Evolutionary conservation across 2,329 filamentous ascomycete species (phyloP), one percentile per base, ranked within the genome.

Genomic region (Aspergillus sp.): DNA sequence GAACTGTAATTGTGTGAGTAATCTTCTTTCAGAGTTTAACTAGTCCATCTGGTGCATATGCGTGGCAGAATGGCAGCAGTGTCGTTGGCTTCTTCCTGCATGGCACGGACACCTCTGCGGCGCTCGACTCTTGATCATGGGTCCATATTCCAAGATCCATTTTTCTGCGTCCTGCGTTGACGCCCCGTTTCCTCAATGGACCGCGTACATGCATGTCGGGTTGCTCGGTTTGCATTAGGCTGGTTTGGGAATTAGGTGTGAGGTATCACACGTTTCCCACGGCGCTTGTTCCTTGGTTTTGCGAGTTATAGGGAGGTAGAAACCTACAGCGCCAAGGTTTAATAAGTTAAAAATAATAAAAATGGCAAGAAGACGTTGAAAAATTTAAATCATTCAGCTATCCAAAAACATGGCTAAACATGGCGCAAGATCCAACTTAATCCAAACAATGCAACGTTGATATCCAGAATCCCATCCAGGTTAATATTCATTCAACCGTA

Each of bases 401-500:
- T 3, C 9, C n/a, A 40, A 24, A 20, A 20, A 20, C 20, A 20
- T 20, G 20, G 20, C 20, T 20, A 20, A 20, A 8, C 30, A 48
- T 37, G 13, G 12, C 22, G 5, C 13, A 55, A 42, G 22, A 51
- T 41, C 42, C 27, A 30, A 30, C 27, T 34, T 49, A 19, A 46
- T 45, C 30, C 22, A 46, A 58, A 7, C 41, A 37, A 54, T 20
- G 19, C 27, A 50, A 20, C 12, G 27, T 20, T 9, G 22, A 46
- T 17, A 46, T 48, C 19, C 30, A 48, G 11, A 51, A 24, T 19
- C 4, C 39, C 17, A 49, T 46, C 44, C 17, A 20, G 11, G 39
- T 66, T 57, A 80, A 65, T 79, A 80, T 45, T 81, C 78, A 61
- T 74, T 78, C 57, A 80, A 68, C 61, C 76, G 73, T 55, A 81